Evolutionary conservation across 371 early-diverging fungal genomes (phyloP).

Genomic region (Mortierella sp.): DNA sequence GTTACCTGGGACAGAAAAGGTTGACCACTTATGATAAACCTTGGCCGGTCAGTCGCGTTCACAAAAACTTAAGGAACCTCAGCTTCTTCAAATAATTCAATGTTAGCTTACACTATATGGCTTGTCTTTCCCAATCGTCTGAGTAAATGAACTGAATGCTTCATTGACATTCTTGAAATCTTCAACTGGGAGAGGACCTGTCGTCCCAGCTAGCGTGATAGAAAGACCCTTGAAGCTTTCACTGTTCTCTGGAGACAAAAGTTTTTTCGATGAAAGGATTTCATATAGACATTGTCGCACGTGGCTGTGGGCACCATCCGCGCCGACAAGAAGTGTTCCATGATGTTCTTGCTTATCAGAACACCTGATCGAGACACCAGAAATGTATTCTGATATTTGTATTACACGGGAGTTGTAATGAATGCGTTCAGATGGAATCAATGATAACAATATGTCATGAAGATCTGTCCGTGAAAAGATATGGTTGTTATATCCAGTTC

Average conservation of each 20-base stretch:
- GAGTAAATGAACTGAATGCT: constrained; percentile 4
- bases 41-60: not conserved
- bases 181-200: not conserved
- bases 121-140: constrained; percentile 4
- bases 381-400: not conserved
- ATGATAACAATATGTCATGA: not conserved
- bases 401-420: constrained; percentile 1
- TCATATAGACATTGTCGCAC: constrained; percentile 10
- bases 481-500: not conserved
- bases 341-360: not conserved
- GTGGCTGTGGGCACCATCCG: constrained; percentile 6
- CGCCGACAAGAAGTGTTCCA: not conserved
- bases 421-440: not conserved
- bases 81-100: not conserved
- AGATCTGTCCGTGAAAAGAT: not conserved
- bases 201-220: not conserved
- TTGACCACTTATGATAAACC: constrained; percentile 2
- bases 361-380: not conserved
- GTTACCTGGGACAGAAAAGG: constrained; percentile 1
- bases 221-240: not conserved
- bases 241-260: not conserved
- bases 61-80: not conserved
- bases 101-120: constrained; percentile 4
- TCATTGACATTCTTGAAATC: not conserved
- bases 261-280: not conserved